Conservation (phyloP, 164 flowering plant species). For the Magnolia kwangsiensis region DNA sequence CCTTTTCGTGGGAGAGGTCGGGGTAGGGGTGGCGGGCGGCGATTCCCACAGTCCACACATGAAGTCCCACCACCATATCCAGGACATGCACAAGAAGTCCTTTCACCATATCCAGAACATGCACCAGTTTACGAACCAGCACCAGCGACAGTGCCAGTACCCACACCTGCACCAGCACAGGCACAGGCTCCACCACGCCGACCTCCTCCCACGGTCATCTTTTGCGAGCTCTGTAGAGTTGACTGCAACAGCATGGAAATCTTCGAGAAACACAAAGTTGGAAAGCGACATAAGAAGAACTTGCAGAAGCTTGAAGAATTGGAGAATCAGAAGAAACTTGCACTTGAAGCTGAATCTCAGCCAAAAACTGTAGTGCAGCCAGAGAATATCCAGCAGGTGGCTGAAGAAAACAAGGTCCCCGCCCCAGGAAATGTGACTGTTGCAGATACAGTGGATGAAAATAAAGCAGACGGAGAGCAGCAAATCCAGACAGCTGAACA, state of each 20-base stretch:
- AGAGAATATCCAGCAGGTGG: slow-evolving; percentile 7
- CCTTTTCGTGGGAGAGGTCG: slow-evolving; percentile 29
- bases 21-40: slow-evolving; percentile 24
- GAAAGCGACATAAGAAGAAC: slow-evolving; percentile 53
- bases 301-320: slow-evolving; percentile 33
- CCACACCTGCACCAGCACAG: slow-evolving; percentile 1
- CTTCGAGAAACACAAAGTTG: slow-evolving; percentile 55
- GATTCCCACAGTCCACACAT: slow-evolving; percentile 11
- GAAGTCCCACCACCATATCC: slow-evolving; percentile 14
- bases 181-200: slow-evolving; percentile 9
- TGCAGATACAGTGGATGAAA: slow-evolving; percentile 11
- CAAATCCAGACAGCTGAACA: slow-evolving; percentile 12
- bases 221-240: slow-evolving; percentile 63
- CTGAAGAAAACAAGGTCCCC: slow-evolving; percentile 14
- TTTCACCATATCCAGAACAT: slow-evolving; percentile 9
- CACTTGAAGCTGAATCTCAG: background rate
- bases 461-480: slow-evolving; percentile 14
- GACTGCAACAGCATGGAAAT: slow-evolving; percentile 53
- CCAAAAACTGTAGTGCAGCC: slow-evolving; percentile 3
- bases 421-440: slow-evolving; percentile 7
- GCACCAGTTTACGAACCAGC: background rate
- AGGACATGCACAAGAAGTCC: background rate
- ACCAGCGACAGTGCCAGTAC: slow-evolving; percentile 3
- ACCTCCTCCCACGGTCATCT: slow-evolving; percentile 25
- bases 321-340: background rate